A percentile compares a stretch with the other conserved stretches of the same genome.
Conservation (phyloP, 352 stramenopile genomes). For the Elongisporangium anandrum region DNA sequence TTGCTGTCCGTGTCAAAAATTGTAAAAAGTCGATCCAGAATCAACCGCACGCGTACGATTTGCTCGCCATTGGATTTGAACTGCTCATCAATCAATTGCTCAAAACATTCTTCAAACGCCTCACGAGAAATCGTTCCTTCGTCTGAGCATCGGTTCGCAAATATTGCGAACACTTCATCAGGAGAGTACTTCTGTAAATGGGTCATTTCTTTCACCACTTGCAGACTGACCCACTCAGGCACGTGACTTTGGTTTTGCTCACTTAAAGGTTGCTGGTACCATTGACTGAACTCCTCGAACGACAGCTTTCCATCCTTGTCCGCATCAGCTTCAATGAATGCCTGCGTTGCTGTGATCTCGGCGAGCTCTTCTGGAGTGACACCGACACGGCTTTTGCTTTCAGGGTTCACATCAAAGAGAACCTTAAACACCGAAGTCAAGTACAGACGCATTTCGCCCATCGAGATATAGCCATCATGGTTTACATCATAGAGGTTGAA, state of each 20-base stretch:
- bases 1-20: constrained; percentile 81
- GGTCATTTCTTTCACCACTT: constrained; percentile 83
- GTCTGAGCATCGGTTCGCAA: constrained; percentile 76
- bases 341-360: constrained; percentile 70
- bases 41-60: constrained; percentile 53
- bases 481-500: constrained; percentile 89
- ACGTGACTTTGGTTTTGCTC: constrained; percentile 21
- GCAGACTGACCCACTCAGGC: constrained; percentile 65
- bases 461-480: constrained; percentile 79
- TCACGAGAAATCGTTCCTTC: constrained; percentile 76
- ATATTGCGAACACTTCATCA: constrained; percentile 84
- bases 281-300: constrained; percentile 80
- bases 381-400: constrained; percentile 48
- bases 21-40: constrained; percentile 74
- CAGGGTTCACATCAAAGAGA: constrained; percentile 77
- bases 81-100: constrained; percentile 75
- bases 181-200: constrained; percentile 77
- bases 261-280: constrained; percentile 59
- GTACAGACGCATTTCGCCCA: constrained; percentile 83
- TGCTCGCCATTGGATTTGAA: constrained; percentile 71
- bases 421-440: constrained; percentile 86
- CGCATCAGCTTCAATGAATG: constrained; percentile 74
- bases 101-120: constrained; percentile 81
- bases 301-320: constrained; percentile 76
- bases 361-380: constrained; percentile 71